Evolutionary conservation across 2,329 filamentous ascomycete genomes (phyloP).

Genomic region (Chrysoporthe deuterocubensis): DNA sequence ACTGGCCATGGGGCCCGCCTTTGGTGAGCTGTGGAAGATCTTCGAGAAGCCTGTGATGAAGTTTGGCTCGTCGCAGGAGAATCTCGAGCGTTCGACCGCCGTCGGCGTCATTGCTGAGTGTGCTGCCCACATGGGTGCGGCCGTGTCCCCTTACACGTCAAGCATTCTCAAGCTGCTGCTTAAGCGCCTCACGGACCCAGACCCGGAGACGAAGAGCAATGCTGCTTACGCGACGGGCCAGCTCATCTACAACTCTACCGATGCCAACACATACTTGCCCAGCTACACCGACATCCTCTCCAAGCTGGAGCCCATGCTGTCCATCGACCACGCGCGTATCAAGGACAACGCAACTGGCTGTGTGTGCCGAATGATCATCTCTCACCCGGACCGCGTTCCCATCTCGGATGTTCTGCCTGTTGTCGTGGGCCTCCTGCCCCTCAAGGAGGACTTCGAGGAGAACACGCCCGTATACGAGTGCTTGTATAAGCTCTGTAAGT

Average conservation of each 20-base stretch:
- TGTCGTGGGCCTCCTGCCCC: conserved; percentile 76
- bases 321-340: conserved; percentile 76
- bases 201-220: conserved; percentile 92
- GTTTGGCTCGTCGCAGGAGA: conserved; percentile 83
- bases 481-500: conserved; percentile 83
- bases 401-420: conserved; percentile 81
- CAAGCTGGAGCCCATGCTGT: conserved; percentile 85
- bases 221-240: conserved; percentile 90
- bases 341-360: conserved; percentile 94
- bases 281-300: conserved; percentile 77
- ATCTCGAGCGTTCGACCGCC: conserved; percentile 85
- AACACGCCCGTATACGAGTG: conserved; percentile 92
- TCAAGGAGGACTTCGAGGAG: conserved; percentile 95
- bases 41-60: conserved; percentile 92
- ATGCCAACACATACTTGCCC: conserved; percentile 73
- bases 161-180: conserved; percentile 78
- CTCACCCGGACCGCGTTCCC: conserved; percentile 82
- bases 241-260: conserved; percentile 79
- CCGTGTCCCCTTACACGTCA: conserved; percentile 80
- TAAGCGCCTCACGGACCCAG: conserved; percentile 86
- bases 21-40: conserved; percentile 90
- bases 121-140: conserved; percentile 79
- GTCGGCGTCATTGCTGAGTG: conserved; percentile 93
- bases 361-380: conserved; percentile 87
- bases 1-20: conserved; percentile 77